Percentiles rank a stretch among this genome's conserved stretches.
Evolutionary conservation across 441 rosid genomes (phyloP).

Genomic region (Omphalea diandra): DNA sequence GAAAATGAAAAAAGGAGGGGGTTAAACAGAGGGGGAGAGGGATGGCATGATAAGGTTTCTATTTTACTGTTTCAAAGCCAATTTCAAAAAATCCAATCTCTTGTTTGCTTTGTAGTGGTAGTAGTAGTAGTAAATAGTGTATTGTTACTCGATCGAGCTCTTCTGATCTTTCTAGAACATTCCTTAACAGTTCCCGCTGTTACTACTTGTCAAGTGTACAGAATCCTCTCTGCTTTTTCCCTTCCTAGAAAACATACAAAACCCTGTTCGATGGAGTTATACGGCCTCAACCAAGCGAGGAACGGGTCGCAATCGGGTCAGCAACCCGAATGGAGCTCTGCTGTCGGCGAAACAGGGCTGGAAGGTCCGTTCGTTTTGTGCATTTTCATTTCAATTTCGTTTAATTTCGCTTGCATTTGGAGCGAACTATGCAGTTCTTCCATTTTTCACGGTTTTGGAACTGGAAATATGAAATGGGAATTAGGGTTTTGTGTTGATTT

Average conservation of each 20-base stretch:
- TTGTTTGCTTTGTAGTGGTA: slow-evolving; percentile 19
- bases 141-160: slow-evolving; percentile 26
- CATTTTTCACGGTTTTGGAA: slow-evolving; percentile 37
- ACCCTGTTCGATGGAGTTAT: slow-evolving; percentile 54
- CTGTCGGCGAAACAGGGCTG: slow-evolving; percentile 49
- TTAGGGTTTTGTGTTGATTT: slow-evolving; percentile 28
- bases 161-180: slow-evolving; percentile 26
- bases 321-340: slow-evolving; percentile 52
- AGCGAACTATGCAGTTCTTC: neutral
- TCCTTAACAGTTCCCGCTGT: slow-evolving; percentile 10
- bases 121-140: no score
- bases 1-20: neutral
- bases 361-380: slow-evolving; percentile 46
- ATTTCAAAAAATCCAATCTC: slow-evolving; percentile 6
- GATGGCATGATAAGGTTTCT: neutral
- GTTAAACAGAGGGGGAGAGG: neutral
- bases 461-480: slow-evolving; percentile 26
- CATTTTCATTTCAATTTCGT: slow-evolving; percentile 10
- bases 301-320: slow-evolving; percentile 58
- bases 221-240: slow-evolving; percentile 4
- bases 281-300: slow-evolving; percentile 52
- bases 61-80: slow-evolving; percentile 10
- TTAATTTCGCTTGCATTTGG: slow-evolving; percentile 27
- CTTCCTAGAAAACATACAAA: slow-evolving; percentile 9
- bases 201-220: slow-evolving; percentile 37